Base-by-base conservation (phyloP, 768 basidiomycete genomes). In the Ephemerocybe angulata region DNA sequence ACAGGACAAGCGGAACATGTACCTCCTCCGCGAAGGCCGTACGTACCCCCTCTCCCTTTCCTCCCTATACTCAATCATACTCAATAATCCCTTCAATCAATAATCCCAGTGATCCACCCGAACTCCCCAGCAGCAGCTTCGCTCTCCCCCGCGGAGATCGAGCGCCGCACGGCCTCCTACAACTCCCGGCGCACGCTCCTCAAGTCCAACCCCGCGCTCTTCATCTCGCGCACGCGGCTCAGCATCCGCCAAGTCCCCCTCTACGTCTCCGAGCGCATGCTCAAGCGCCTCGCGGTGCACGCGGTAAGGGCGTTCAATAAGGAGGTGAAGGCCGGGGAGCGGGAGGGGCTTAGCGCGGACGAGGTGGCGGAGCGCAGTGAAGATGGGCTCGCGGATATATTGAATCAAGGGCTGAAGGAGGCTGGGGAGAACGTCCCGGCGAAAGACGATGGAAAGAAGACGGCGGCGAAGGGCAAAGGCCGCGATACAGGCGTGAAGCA, bases 11-110 rank as follows among this genome's bases (percentile, higher is more conserved):
- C 82, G 96, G 22, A 97, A 98, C 66, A 84, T 97, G 66, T 98
- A 99, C 67, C 83, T 99, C 56, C 80, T 99, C 61, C 84, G 92
- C 12, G 97, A 99, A 82, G 97, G 97, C 76, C 91, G 95, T 91
- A 64, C 61, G 85, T 72, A 27, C 10, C 19, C 31, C 8, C n/a
- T n/a, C n/a, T n/a, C n/a, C n/a, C n/a, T n/a, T n/a, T n/a, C n/a
- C n/a, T n/a, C n/a, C n/a, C n/a, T n/a, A 25, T 19, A 3, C 6
- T 24, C 35, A 35, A 21, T 28, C 37, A 60, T 5, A 56, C 43
- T 55, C 21, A 60, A 38, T 17, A 15, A 21, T 52, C 35, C 29
- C 25, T 4, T 38, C 25, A 33, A 51, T 42, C 35, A 41, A 33
- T 4, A 41, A 48, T 30, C 49, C 2, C 54, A 98, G 97, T 96